phyloP scores from a whole-genome alignment of 2,329 filamentous ascomycete genomes.

The Malbranchea cinnamomea region DNA sequence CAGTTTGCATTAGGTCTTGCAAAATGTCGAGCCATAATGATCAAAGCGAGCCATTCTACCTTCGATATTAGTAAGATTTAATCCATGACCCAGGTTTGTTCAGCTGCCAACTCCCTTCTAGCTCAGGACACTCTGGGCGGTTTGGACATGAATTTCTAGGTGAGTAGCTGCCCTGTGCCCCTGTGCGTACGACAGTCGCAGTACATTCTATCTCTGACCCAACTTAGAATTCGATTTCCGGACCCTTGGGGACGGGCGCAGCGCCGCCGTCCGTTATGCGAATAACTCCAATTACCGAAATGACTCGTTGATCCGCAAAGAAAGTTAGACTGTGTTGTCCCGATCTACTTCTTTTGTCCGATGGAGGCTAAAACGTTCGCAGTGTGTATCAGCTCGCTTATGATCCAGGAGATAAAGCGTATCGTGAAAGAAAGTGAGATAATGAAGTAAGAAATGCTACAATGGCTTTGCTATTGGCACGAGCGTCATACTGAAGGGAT shows the following conservation, averaged over 20 bases:
- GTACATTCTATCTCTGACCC: no score
- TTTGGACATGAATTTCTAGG: slow-evolving; percentile 98
- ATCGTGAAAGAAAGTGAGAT: slow-evolving; percentile 97
- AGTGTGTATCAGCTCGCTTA: slow-evolving; percentile 91
- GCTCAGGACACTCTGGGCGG: slow-evolving; percentile 91
- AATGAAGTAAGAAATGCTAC: slow-evolving; percentile 53
- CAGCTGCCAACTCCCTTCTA: slow-evolving; percentile 35
- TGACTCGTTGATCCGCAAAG: slow-evolving; percentile 96
- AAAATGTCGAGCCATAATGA: slow-evolving; percentile 14
- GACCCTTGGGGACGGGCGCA: slow-evolving; percentile 79
- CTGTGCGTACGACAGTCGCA: not conserved
- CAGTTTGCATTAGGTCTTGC: no score
- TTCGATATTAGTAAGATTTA: slow-evolving; percentile 79
- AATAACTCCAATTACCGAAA: slow-evolving; percentile 99
- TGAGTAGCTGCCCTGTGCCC: slow-evolving; percentile 27
- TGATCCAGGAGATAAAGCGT: slow-evolving; percentile 88
- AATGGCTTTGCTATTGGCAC: not conserved
- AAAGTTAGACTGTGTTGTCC: slow-evolving; percentile 51
- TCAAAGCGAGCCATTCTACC: slow-evolving; percentile 72
- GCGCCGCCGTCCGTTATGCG: slow-evolving; percentile 86
- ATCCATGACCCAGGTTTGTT: slow-evolving; percentile 20
- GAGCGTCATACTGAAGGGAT: slow-evolving; percentile 13
- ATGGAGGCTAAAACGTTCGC: slow-evolving; percentile 11
- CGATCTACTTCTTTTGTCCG: slow-evolving; percentile 3
- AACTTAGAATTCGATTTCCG: slow-evolving; percentile 83